Evolutionary conservation across 805 yeast species (phyloP).

Genomic region (Suhomyces canberraensis): DNA sequence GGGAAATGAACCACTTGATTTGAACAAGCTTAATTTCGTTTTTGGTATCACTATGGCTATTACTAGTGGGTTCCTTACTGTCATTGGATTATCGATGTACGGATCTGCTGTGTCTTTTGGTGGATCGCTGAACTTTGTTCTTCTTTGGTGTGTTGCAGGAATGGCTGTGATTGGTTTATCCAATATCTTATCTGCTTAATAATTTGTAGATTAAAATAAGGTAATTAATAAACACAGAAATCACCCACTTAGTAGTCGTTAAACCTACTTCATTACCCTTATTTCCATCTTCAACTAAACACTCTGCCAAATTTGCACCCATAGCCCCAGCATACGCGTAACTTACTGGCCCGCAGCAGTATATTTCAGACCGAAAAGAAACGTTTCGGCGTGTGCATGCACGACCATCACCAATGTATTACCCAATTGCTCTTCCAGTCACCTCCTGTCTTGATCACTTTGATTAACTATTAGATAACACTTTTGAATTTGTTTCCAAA

Average conservation of each 20-base stretch:
- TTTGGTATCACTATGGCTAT: slow-evolving; percentile 66
- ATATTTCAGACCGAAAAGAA: no score
- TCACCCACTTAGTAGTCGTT: background rate
- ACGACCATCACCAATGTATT: slow-evolving; percentile 1
- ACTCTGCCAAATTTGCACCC: slow-evolving; percentile 2
- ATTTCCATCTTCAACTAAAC: background rate
- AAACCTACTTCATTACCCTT: background rate
- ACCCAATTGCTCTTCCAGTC: slow-evolving; percentile 1
- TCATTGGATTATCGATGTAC: slow-evolving; percentile 83
- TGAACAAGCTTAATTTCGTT: slow-evolving; percentile 34
- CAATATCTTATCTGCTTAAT: slow-evolving; percentile 22
- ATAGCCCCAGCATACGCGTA: background rate
- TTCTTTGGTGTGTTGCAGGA: slow-evolving; percentile 61
- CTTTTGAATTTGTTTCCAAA: no score
- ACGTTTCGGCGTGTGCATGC: slow-evolving; percentile 1
- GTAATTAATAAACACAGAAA: background rate
- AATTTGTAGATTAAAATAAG: no score
- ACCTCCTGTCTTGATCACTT: no score
- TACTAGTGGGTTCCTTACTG: slow-evolving; percentile 80
- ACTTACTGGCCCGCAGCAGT: background rate
- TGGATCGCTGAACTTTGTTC: slow-evolving; percentile 58
- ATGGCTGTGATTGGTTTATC: slow-evolving; percentile 53
- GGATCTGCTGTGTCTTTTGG: slow-evolving; percentile 80
- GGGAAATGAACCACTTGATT: slow-evolving; percentile 25
- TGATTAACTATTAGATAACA: no score